Percentiles rank a stretch among this genome's conserved stretches.
Conservation (phyloP, 1,284 basidiomycete genomes). For the Apiotrichum veenhuisii region DNA sequence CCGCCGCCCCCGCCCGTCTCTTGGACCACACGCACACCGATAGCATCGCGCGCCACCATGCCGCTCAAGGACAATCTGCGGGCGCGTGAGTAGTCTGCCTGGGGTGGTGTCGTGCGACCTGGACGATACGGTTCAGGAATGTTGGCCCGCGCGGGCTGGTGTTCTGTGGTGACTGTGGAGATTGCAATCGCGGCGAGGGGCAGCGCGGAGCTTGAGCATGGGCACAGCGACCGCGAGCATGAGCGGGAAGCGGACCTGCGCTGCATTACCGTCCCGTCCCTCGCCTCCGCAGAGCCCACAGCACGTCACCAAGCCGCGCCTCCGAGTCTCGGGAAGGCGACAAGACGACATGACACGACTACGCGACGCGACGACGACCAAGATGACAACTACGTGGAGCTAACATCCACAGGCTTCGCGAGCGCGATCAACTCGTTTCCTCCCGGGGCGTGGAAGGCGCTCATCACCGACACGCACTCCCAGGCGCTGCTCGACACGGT, state of each 20-base stretch:
- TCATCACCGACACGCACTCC: constrained; percentile 91
- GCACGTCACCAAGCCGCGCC: too few species aligned
- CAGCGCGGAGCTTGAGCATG: too few species aligned
- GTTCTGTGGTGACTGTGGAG: too few species aligned
- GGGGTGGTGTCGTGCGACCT: neutral
- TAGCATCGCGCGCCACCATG: constrained; percentile 23
- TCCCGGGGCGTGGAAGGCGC: constrained; percentile 85
- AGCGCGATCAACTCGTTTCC: constrained; percentile 60
- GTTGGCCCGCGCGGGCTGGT: too few species aligned
- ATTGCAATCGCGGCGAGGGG: too few species aligned
- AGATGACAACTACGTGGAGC: too few species aligned
- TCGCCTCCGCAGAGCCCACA: too few species aligned
- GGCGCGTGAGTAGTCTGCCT: constrained; percentile 39
- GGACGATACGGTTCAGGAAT: too few species aligned
- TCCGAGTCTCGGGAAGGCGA: neutral
- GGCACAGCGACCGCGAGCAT: neutral
- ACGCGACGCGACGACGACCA: too few species aligned
- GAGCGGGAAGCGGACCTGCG: neutral
- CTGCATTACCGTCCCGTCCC: neutral
- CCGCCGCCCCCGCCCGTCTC: neutral
- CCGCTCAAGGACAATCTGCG: constrained; percentile 44
- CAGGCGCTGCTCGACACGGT: constrained; percentile 79
- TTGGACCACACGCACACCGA: neutral
- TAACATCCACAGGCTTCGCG: constrained; percentile 47
- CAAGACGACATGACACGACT: neutral